Conservation (phyloP, 495 filamentous ascomycete genomes). For the Cudoniella acicularis region DNA sequence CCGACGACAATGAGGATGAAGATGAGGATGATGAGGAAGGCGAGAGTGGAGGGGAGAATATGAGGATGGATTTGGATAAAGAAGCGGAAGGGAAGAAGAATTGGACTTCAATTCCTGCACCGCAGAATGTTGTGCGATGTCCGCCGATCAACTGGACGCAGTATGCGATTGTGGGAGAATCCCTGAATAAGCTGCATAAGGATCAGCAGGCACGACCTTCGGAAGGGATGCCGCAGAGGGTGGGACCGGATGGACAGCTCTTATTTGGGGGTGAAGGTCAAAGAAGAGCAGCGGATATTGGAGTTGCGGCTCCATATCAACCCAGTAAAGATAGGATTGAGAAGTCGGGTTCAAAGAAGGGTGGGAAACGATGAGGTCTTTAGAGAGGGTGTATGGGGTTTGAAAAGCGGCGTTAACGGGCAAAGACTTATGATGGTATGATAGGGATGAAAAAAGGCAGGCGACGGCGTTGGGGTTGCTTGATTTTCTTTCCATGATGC, state of each 20-base stretch:
- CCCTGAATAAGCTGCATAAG: conserved; percentile 76
- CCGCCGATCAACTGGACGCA: conserved; percentile 89
- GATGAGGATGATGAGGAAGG: conserved; percentile 30
- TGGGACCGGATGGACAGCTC: conserved; percentile 32
- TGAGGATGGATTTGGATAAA: conserved; percentile 5
- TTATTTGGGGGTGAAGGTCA: conserved; percentile 29
- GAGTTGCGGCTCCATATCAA: conserved; percentile 68
- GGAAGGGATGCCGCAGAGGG: conserved; percentile 45
- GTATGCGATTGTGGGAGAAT: conserved; percentile 77
- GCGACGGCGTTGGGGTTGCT: conserved; percentile 1
- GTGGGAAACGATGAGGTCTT: conserved; percentile 16
- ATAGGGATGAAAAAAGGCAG: background rate
- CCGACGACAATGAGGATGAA: conserved; percentile 32
- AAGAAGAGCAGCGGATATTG: conserved; percentile 46
- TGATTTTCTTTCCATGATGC: background rate
- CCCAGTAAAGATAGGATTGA: conserved; percentile 66
- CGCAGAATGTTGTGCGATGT: conserved; percentile 80
- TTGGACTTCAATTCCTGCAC: conserved; percentile 56
- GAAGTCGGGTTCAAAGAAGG: conserved; percentile 36
- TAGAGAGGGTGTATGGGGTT: background rate
- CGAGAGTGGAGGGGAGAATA: background rate
- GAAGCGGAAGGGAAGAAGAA: conserved; percentile 29
- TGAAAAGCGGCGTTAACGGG: background rate
- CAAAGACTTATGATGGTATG: conserved; percentile 2
- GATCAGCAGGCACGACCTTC: conserved; percentile 67